Conservation (phyloP, 306 rosid species). For the Castanea sativa region DNA sequence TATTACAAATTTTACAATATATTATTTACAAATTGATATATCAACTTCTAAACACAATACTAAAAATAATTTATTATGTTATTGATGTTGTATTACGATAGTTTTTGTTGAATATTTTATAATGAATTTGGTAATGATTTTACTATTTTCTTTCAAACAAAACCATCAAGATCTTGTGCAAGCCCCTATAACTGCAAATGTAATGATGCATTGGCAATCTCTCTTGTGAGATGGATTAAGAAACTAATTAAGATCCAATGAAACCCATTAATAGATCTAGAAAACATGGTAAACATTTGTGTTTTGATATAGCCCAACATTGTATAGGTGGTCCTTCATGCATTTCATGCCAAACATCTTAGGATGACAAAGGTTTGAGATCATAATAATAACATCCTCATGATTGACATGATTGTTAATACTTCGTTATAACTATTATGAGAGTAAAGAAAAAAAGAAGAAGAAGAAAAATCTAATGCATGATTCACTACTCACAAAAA, state of each 20-base stretch:
- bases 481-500: constrained; percentile 8
- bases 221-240: background rate
- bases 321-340: no score
- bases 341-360: background rate
- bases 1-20: no score
- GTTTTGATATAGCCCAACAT: background rate
- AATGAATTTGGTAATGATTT: no score
- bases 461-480: background rate
- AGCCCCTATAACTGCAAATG: background rate
- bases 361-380: constrained; percentile 1
- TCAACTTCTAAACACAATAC: no score
- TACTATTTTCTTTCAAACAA: no score
- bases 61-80: no score
- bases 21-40: no score
- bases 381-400: constrained; percentile 6
- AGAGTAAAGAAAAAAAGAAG: background rate
- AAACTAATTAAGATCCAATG: background rate
- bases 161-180: no score
- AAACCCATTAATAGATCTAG: background rate
- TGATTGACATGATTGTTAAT: constrained; percentile 27
- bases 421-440: background rate
- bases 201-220: background rate
- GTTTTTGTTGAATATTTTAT: no score
- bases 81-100: no score
- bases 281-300: background rate